Evolutionary conservation across 2,329 filamentous ascomycete species (phyloP).

Genomic region (Colletotrichum destructivum): DNA sequence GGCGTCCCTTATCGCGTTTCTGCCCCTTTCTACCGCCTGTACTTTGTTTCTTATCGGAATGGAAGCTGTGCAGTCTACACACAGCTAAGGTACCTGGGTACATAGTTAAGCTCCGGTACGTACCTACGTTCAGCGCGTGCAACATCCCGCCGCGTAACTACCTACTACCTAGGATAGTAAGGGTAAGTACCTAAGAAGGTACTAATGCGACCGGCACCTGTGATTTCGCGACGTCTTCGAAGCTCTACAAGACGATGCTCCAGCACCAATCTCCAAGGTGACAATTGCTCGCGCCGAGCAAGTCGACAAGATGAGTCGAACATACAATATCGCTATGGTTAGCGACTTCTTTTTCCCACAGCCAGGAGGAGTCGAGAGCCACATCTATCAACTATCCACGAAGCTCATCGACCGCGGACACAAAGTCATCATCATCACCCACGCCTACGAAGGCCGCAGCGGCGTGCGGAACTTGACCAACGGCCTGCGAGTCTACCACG

Average conservation of each 20-base stretch:
- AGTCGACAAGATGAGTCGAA: slow-evolving; percentile 53
- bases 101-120: background rate
- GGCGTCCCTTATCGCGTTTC: slow-evolving; percentile 54
- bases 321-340: slow-evolving; percentile 88
- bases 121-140: background rate
- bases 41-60: slow-evolving; percentile 46
- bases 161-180: too few species aligned
- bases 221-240: background rate
- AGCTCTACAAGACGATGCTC: slow-evolving; percentile 19
- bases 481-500: slow-evolving; percentile 97
- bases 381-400: slow-evolving; percentile 97
- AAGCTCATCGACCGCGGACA: slow-evolving; percentile 98
- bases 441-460: slow-evolving; percentile 91
- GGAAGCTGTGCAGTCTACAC: too few species aligned
- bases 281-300: slow-evolving; percentile 24
- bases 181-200: too few species aligned
- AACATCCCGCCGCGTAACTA: background rate
- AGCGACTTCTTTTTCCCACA: slow-evolving; percentile 99
- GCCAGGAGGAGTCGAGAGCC: slow-evolving; percentile 95
- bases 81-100: too few species aligned
- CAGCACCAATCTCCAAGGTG: slow-evolving; percentile 3
- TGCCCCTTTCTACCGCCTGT: slow-evolving; percentile 55
- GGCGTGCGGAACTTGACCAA: slow-evolving; percentile 97
- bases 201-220: background rate
- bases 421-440: slow-evolving; percentile 98